These are phyloP conservation scores for Yamadazyma kitorensis DNA, from an alignment of 805 yeast genomes.

Conservation along the genomic window DNA sequence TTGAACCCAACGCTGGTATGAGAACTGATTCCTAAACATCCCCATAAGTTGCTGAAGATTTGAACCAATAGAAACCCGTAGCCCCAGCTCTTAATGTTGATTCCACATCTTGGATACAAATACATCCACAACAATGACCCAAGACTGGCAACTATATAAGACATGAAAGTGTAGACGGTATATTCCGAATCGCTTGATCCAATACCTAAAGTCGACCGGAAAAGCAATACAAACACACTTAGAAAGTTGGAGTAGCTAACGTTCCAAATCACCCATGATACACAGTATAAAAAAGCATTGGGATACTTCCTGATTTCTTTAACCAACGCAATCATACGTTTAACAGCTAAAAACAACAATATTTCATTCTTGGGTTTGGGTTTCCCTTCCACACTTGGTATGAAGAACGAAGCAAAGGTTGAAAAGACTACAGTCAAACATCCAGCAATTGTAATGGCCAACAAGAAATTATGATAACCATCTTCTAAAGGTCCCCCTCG, in stretches of 20 bases:
- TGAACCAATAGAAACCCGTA: slow-evolving; percentile 29
- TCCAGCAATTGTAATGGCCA: slow-evolving; percentile 41
- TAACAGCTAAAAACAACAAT: slow-evolving; percentile 23
- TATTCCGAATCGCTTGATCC: slow-evolving; percentile 37
- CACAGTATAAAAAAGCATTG: slow-evolving; percentile 32
- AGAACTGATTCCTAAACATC: slow-evolving; percentile 30
- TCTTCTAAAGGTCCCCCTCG: slow-evolving; percentile 20
- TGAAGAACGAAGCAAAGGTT: slow-evolving; percentile 20
- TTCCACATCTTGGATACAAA: slow-evolving; percentile 21
- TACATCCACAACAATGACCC: slow-evolving; percentile 40
- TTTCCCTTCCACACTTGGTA: slow-evolving; percentile 30
- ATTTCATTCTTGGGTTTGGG: slow-evolving; percentile 22
- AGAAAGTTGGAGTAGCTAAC: slow-evolving; percentile 33
- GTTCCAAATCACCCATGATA: slow-evolving; percentile 45
- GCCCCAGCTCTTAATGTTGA: slow-evolving; percentile 35
- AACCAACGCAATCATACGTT: slow-evolving; percentile 22
- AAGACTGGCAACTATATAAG: slow-evolving; percentile 28
- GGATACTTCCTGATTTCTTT: slow-evolving; percentile 26
- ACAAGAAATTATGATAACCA: slow-evolving; percentile 32
- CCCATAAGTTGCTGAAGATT: slow-evolving; percentile 37
- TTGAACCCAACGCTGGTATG: slow-evolving; percentile 34
- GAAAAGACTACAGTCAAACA: slow-evolving; percentile 27
- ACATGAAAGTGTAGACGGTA: slow-evolving; percentile 37
- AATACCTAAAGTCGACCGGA: slow-evolving; percentile 38
- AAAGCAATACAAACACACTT: slow-evolving; percentile 32